Evolutionary conservation across 805 yeast species (phyloP).

Genomic region (Wickerhamiella azyma): DNA sequence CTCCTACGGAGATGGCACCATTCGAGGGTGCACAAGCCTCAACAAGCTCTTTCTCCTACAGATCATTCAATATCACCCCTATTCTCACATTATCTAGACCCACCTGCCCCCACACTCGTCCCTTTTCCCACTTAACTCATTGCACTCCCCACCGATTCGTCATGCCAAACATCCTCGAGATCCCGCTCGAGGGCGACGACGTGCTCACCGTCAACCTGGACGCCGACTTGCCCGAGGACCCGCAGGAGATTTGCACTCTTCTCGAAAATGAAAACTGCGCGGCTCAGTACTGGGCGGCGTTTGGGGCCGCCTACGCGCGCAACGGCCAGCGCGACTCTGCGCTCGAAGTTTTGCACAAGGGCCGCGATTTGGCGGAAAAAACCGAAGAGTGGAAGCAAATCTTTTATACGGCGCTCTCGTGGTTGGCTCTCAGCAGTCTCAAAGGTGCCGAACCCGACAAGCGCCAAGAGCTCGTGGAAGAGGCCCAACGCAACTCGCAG

Average conservation of each 20-base stretch:
- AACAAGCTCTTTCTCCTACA: no score
- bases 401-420: constrained; percentile 50
- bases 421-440: constrained; percentile 39
- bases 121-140: no score
- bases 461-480: constrained; percentile 20
- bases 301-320: constrained; percentile 70
- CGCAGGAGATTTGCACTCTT: constrained; percentile 64
- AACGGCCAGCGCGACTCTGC: constrained; percentile 49
- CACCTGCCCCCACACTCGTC: no score
- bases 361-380: constrained; percentile 29
- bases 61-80: no score
- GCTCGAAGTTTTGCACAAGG: constrained; percentile 45
- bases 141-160: background rate
- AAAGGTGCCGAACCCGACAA: constrained; percentile 22
- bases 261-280: constrained; percentile 70
- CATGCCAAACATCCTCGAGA: constrained; percentile 32
- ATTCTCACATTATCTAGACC: no score
- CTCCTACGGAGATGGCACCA: no score
- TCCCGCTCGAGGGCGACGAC: constrained; percentile 67
- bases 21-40: no score
- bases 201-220: constrained; percentile 72
- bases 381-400: constrained; percentile 33
- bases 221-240: constrained; percentile 80
- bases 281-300: constrained; percentile 67
- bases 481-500: constrained; percentile 35